A percentile compares a stretch with the other conserved stretches of the same genome.
Evolutionary conservation across 1,139 yeast species (phyloP).

Genomic region (Geotrichum klebahnii): DNA sequence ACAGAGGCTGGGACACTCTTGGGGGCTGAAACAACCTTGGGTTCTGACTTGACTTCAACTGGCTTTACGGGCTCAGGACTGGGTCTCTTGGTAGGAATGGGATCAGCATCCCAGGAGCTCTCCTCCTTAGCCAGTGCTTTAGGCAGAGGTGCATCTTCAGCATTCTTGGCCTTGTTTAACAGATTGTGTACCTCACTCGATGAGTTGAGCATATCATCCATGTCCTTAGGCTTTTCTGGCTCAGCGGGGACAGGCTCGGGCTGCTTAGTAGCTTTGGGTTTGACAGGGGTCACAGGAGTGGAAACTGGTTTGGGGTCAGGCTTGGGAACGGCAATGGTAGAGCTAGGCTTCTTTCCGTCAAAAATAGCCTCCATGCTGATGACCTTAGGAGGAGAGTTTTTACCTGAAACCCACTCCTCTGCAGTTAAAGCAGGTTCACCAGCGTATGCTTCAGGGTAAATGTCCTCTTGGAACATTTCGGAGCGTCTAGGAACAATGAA

Average conservation of each 20-base stretch:
- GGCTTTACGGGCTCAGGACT: slow-evolving; percentile 20
- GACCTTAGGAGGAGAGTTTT: slow-evolving; percentile 72
- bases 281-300: slow-evolving; percentile 35
- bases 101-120: slow-evolving; percentile 34
- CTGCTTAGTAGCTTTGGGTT: slow-evolving; percentile 41
- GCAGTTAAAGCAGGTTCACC: slow-evolving; percentile 72
- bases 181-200: slow-evolving; percentile 49
- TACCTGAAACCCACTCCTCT: slow-evolving; percentile 74
- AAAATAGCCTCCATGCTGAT: slow-evolving; percentile 70
- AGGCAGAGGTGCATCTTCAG: slow-evolving; percentile 42
- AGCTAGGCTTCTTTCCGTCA: slow-evolving; percentile 57
- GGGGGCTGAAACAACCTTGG: slow-evolving; percentile 20
- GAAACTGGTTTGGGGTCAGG: slow-evolving; percentile 26
- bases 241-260: slow-evolving; percentile 28
- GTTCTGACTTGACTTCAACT: slow-evolving; percentile 20
- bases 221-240: slow-evolving; percentile 34
- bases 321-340: slow-evolving; percentile 32
- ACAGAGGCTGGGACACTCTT: slow-evolving; percentile 19
- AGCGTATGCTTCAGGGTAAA: slow-evolving; percentile 88
- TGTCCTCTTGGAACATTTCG: slow-evolving; percentile 87
- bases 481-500: slow-evolving; percentile 91
- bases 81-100: slow-evolving; percentile 22
- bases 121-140: slow-evolving; percentile 26
- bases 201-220: slow-evolving; percentile 48
- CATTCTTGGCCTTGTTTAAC: slow-evolving; percentile 48